Evolutionary conservation across 345 rosid genomes (phyloP).

Genomic region (Moringa oleifera): DNA sequence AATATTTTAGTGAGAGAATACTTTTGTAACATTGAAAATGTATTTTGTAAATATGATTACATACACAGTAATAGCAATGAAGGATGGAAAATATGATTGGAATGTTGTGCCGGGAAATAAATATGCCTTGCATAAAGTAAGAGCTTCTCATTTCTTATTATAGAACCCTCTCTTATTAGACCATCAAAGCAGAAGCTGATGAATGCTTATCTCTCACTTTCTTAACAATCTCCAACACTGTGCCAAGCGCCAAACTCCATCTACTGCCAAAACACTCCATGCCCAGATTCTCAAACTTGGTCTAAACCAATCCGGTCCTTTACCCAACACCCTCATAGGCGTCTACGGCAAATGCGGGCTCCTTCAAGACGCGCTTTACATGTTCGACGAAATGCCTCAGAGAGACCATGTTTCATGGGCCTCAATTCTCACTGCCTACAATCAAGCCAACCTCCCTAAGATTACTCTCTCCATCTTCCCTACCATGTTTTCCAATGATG

Average conservation of each 20-base stretch:
- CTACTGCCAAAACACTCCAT: slow-evolving; percentile 35
- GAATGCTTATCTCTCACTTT: slow-evolving; percentile 41
- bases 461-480: slow-evolving; percentile 45
- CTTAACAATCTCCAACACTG: slow-evolving; percentile 43
- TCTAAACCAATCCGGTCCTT: slow-evolving; percentile 20
- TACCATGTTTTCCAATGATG: slow-evolving; percentile 23
- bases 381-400: slow-evolving; percentile 63
- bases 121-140: no score
- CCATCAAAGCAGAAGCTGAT: slow-evolving; percentile 20
- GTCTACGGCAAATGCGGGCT: slow-evolving; percentile 48
- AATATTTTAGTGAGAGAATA: no score
- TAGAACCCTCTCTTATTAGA: no score
- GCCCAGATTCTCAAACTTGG: slow-evolving; percentile 51
- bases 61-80: no score
- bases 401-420: slow-evolving; percentile 69
- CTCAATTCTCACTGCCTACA: slow-evolving; percentile 59
- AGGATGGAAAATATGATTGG: no score
- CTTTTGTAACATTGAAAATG: no score
- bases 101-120: no score
- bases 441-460: slow-evolving; percentile 41
- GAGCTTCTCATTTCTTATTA: no score
- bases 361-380: slow-evolving; percentile 30
- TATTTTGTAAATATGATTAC: no score
- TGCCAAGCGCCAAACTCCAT: slow-evolving; percentile 27
- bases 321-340: slow-evolving; percentile 43